A percentile compares a stretch with the other conserved stretches of the same genome.
Evolutionary conservation across 192 early-diverging fungal species (phyloP).

Genomic region (Coemansia aciculifera): DNA sequence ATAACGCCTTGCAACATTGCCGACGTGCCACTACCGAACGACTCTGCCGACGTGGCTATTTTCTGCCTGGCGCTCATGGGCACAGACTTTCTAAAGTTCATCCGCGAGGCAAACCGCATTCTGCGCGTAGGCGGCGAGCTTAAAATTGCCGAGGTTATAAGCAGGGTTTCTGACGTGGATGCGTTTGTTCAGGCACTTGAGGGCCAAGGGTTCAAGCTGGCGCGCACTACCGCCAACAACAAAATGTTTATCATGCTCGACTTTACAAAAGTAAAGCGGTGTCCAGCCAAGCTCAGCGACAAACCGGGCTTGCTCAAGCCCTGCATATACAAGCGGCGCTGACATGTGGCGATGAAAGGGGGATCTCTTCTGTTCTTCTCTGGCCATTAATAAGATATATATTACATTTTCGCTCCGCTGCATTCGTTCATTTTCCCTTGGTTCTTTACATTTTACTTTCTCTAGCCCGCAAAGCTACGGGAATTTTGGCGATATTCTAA

Average conservation of each 20-base stretch:
- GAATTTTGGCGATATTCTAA: not conserved
- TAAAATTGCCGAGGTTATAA: slow-evolving; percentile 92
- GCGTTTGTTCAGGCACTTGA: slow-evolving; percentile 74
- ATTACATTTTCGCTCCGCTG: not conserved
- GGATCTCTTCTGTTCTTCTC: not conserved
- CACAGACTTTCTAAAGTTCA: slow-evolving; percentile 89
- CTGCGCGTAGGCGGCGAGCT: slow-evolving; percentile 77
- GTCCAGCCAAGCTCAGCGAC: slow-evolving; percentile 25
- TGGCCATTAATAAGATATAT: not conserved
- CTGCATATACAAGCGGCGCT: slow-evolving; percentile 62
- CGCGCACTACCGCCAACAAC: slow-evolving; percentile 73
- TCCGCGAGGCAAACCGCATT: slow-evolving; percentile 86
- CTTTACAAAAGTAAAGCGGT: slow-evolving; percentile 61
- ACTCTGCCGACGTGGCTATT: slow-evolving; percentile 76
- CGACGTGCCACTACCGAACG: slow-evolving; percentile 72
- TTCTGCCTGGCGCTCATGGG: slow-evolving; percentile 98
- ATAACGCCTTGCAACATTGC: slow-evolving; percentile 94
- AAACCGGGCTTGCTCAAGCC: slow-evolving; percentile 54
- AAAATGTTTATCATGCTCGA: slow-evolving; percentile 96
- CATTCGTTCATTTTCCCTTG: not conserved
- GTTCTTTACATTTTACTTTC: not conserved
- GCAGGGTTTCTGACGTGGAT: slow-evolving; percentile 78
- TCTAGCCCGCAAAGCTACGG: not conserved
- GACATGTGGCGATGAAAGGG: slow-evolving; percentile 2
- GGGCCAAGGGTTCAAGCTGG: slow-evolving; percentile 74